Evolutionary conservation across 495 filamentous ascomycete genomes (phyloP).

Genomic region (Saxophila tyrrhenica): DNA sequence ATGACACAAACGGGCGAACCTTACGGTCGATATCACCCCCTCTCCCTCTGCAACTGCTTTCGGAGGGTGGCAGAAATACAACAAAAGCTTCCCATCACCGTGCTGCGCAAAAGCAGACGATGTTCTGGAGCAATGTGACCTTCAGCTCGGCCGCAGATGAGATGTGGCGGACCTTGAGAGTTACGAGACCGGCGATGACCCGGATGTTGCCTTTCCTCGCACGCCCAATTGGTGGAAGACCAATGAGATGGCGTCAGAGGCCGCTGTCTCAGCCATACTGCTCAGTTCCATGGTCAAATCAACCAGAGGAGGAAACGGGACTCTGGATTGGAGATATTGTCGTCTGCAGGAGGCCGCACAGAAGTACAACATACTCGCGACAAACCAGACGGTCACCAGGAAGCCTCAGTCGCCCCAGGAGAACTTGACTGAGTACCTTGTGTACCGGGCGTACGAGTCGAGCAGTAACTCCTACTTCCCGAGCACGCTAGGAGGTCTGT

Average conservation of each 20-base stretch:
- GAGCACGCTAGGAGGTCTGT: background rate
- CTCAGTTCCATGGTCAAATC: background rate
- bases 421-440: background rate
- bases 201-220: too few species aligned
- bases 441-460: background rate
- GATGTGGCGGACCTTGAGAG: background rate
- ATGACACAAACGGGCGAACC: background rate
- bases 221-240: background rate
- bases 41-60: background rate
- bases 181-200: background rate
- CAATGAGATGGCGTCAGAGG: too few species aligned
- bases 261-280: too few species aligned
- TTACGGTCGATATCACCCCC: background rate
- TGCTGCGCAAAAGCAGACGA: background rate
- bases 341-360: background rate
- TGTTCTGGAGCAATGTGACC: background rate
- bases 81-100: background rate
- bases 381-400: background rate
- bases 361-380: background rate
- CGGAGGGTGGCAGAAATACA: background rate
- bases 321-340: background rate
- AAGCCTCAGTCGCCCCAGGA: background rate
- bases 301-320: background rate
- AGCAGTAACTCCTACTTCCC: background rate
- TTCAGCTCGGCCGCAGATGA: background rate